phyloP scores from a whole-genome alignment of 1,284 basidiomycete species.

The Vanrija pseudolonga region DNA sequence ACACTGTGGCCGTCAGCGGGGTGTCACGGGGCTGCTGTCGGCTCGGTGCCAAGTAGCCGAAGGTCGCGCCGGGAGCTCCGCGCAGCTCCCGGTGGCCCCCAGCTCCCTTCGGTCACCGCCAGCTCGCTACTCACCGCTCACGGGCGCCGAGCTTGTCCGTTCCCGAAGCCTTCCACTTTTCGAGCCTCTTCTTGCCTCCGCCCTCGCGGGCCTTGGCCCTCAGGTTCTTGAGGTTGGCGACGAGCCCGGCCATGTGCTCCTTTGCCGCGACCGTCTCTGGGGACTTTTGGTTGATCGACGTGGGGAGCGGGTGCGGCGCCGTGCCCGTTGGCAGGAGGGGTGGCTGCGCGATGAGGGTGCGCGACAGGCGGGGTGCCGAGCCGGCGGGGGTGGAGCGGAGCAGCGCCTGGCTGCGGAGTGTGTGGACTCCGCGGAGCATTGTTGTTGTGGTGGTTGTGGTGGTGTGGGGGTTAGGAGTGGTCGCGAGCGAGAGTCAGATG shows the following conservation, averaged over 20 bases:
- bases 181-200: constrained; percentile 61
- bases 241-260: constrained; percentile 25
- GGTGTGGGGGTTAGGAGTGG: too few species aligned
- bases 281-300: constrained; percentile 19
- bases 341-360: constrained; percentile 41
- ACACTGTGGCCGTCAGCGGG: constrained; percentile 51
- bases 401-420: background rate
- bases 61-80: too few species aligned
- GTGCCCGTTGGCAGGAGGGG: constrained; percentile 25
- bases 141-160: constrained; percentile 82
- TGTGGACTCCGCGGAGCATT: constrained; percentile 1
- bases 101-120: background rate
- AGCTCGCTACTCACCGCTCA: constrained; percentile 61
- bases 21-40: background rate
- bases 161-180: constrained; percentile 62
- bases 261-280: constrained; percentile 28
- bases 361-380: constrained; percentile 2
- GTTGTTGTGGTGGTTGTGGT: background rate
- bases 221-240: constrained; percentile 35
- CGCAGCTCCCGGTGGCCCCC: too few species aligned
- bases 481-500: background rate
- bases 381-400: background rate
- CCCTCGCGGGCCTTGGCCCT: constrained; percentile 53
- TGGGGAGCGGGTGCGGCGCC: constrained; percentile 31
- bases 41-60: too few species aligned